Conservation (phyloP, 2,329 filamentous ascomycete genomes). For the Byssoonygena ceratinophila region DNA sequence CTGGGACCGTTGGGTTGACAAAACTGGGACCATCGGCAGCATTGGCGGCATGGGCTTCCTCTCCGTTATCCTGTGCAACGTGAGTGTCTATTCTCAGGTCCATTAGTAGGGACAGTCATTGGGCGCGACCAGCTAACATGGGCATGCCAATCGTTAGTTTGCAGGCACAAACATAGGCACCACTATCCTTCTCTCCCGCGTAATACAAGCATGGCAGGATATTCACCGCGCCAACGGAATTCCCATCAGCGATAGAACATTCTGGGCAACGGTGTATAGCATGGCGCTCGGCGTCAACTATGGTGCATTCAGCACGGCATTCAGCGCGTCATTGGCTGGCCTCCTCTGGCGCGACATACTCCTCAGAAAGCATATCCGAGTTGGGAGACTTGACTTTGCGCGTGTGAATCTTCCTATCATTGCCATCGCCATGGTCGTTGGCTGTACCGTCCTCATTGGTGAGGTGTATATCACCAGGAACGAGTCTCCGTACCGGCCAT, state of each 20-base stretch:
- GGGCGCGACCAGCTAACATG: slow-evolving; percentile 15
- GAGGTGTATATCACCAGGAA: slow-evolving; percentile 52
- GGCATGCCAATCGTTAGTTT: slow-evolving; percentile 42
- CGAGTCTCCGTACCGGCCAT: slow-evolving; percentile 27
- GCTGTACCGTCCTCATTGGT: slow-evolving; percentile 50
- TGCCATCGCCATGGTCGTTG: slow-evolving; percentile 55
- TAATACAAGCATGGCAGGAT: slow-evolving; percentile 57
- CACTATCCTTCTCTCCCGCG: slow-evolving; percentile 59
- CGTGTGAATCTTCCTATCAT: slow-evolving; percentile 61
- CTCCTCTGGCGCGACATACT: slow-evolving; percentile 64
- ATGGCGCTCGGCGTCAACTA: slow-evolving; percentile 68
- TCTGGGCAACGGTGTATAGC: slow-evolving; percentile 63
- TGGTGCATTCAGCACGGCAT: slow-evolving; percentile 61
- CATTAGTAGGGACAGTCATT: neutral
- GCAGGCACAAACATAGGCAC: slow-evolving; percentile 69
- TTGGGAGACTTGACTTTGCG: slow-evolving; percentile 55
- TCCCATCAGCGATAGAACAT: slow-evolving; percentile 52
- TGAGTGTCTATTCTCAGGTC: slow-evolving; percentile 36
- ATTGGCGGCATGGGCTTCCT: slow-evolving; percentile 65
- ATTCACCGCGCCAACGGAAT: slow-evolving; percentile 44
- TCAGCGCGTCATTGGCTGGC: slow-evolving; percentile 61
- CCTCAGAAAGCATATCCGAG: slow-evolving; percentile 55
- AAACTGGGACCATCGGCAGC: slow-evolving; percentile 57
- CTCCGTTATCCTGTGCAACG: slow-evolving; percentile 60
- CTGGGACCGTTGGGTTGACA: slow-evolving; percentile 62